Base-by-base conservation (phyloP, 2,329 filamentous ascomycete genomes). In the Ascochyta pisi region DNA sequence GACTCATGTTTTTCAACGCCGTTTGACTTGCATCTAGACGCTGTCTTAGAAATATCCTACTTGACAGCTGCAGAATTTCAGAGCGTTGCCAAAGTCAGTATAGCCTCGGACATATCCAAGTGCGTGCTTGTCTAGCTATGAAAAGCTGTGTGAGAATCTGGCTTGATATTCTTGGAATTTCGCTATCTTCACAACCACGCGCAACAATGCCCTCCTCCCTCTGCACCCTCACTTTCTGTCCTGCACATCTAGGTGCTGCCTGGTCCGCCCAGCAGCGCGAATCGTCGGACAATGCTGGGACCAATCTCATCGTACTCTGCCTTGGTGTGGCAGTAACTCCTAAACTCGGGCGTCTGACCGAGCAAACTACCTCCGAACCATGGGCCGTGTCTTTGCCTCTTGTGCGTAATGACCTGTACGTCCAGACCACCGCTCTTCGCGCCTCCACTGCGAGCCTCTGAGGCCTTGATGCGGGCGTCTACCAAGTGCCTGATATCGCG, bases 301-400 rank as follows among this genome's bases (percentile, higher is more conserved):
- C 95, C 94, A 75, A 96, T 93, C 82, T 97, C 94, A 78, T 97
- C 91, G 76, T 97, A 97, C 61, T 77, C 74, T 8, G 76, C 76
- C 74, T 82, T 82, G 16, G 80, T 99, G 79, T 99, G 96, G 82
- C 95, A 99, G 81, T 98, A 99, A 73, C 92, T 97, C 76, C 92
- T 87, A 84, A 99, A 99, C 78, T 99, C 96, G 4, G 96, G 94
- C 6, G 95, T 99, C 82, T 98, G 94, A 51, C 94, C 96, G 58
- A 99, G 83, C 79, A 99, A 83, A 80, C 92, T 96, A 67, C 95
- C 95, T 77, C 95, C 95, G 75, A 99, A 99, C 95, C 95, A 99
- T 29, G 95, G 95, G 16, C 95, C 95, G 76, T 99, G 94, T 73
- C 94, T 85, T 84, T 99, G 95, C 76, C 95, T 85, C 85, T 96